Evolutionary conservation across 495 filamentous ascomycete genomes (phyloP).

Genomic region (Penicillium arizonense): DNA sequence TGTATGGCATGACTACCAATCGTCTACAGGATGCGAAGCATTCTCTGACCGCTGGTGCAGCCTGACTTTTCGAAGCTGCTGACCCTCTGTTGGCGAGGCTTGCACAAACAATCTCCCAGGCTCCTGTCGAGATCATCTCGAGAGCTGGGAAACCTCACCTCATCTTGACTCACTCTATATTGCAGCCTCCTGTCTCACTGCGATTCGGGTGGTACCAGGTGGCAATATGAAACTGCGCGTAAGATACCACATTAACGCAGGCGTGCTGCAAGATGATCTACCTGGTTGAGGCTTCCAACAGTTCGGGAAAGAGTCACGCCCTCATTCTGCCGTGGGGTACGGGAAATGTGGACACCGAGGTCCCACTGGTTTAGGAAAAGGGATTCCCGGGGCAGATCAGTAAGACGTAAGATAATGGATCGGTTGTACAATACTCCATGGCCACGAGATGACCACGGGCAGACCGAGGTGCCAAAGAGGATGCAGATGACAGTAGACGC

Average conservation of each 20-base stretch:
- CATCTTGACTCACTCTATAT: constrained; percentile 1
- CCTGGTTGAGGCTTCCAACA: constrained; percentile 4
- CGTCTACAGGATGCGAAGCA: constrained; percentile 21
- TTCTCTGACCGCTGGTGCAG: constrained; percentile 14
- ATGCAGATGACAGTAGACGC: constrained; percentile 17
- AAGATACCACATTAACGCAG: constrained; percentile 1
- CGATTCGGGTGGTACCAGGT: constrained; percentile 21
- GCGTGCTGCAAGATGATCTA: not conserved
- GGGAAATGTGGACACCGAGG: constrained; percentile 6
- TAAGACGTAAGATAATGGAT: not conserved
- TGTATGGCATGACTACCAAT: constrained; percentile 20
- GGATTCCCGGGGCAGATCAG: not conserved
- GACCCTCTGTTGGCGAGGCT: constrained; percentile 7
- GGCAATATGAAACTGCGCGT: constrained; percentile 12
- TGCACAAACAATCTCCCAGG: constrained; percentile 6
- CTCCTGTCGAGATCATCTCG: constrained; percentile 6
- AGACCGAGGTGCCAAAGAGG: constrained; percentile 16
- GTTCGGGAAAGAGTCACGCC: not conserved
- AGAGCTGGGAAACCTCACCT: not conserved
- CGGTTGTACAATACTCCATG: not conserved
- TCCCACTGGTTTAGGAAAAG: not conserved
- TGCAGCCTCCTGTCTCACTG: constrained; percentile 7
- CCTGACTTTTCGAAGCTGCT: constrained; percentile 9
- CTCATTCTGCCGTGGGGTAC: not conserved
- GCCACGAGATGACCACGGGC: constrained; percentile 9